Evolutionary conservation across 1,284 basidiomycete species (phyloP), one percentile per base, ranked within the genome.

Genomic region (Ceratobasidium sp.): DNA sequence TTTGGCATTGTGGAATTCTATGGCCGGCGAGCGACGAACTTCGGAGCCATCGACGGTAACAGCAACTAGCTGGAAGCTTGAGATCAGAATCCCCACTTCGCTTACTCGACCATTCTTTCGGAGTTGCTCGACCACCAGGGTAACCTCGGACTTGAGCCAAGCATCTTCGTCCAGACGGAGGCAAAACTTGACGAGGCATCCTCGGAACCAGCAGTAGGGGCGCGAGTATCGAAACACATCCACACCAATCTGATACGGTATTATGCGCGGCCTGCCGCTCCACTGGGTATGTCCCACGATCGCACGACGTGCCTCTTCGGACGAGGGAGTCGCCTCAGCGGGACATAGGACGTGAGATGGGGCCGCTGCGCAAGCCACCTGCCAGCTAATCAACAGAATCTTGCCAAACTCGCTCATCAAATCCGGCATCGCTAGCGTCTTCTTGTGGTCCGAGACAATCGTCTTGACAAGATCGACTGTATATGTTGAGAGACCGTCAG

Each of bases 11-110:
- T 56, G 65, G 14, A 68, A 27, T 16, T 54, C 22, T 1, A 68
- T n/a, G 3, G 27, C 65, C 9, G 65, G 65, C 7, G 65, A 68
- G 19, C 56, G 65, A 13, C 49, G 65, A 39, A 68, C 65, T 8
- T 16, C 43, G 22, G 31, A 13, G 11, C 29, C 63, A 16, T 68
- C 37, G 51, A 56, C 51, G 11, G 49, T 19, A 19, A 68, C 65
- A 4, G 65, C 53, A 13, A 68, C 24, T 1, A 56, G 13, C 22
- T 68, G 31, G 49, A 34, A 56, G 22, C 65, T 56, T 16, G 65
- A 68, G 34, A 68, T 24, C n/a, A 56, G 13, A 14, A 68, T 41
- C 9, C 65, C 65, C 2, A 68, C 39, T 29, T 51, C 53, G 34
- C 11, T 56, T 11, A 14, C 34, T 29, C 31, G 48, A 4, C 22